Conservation (phyloP, 2,329 filamentous ascomycete species). For the Bipolaris sorokiniana region DNA sequence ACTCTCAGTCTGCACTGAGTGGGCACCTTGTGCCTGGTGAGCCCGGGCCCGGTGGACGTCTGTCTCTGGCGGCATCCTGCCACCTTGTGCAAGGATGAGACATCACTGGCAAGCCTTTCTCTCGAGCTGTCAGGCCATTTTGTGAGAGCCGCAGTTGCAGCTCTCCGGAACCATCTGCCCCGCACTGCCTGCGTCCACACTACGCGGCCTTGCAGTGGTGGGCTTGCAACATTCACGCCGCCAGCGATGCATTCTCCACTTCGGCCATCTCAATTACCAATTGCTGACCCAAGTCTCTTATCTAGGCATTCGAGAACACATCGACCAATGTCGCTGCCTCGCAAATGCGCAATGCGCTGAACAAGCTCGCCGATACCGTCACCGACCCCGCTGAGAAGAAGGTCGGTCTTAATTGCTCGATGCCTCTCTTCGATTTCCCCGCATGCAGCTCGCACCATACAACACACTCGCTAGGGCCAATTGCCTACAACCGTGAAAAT, state of each 20-base stretch:
- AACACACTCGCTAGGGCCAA: slow-evolving; percentile 5
- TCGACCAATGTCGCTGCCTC: slow-evolving; percentile 97
- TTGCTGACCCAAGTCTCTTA: slow-evolving; percentile 21
- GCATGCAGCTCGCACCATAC: background rate
- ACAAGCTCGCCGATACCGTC: slow-evolving; percentile 88
- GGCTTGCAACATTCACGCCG: background rate
- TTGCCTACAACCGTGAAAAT: slow-evolving; percentile 3
- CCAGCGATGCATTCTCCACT: background rate
- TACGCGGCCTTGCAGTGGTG: background rate
- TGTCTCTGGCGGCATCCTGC: background rate
- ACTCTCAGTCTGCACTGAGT: background rate
- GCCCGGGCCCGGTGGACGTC: background rate
- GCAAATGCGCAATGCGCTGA: slow-evolving; percentile 98
- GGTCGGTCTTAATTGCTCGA: slow-evolving; percentile 61
- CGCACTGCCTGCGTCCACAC: background rate
- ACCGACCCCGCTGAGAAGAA: slow-evolving; percentile 78
- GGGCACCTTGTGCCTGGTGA: background rate
- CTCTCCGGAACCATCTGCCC: background rate
- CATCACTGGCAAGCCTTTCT: background rate
- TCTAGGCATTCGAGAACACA: slow-evolving; percentile 97
- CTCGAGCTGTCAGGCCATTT: background rate
- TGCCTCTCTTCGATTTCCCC: background rate
- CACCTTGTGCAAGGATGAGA: background rate
- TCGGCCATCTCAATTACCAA: background rate
- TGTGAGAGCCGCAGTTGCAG: background rate